Percentiles rank a stretch among this genome's conserved stretches.
Evolutionary conservation across 352 stramenopile genomes (phyloP).

Genomic region (Globisporangium apiculatum): DNA sequence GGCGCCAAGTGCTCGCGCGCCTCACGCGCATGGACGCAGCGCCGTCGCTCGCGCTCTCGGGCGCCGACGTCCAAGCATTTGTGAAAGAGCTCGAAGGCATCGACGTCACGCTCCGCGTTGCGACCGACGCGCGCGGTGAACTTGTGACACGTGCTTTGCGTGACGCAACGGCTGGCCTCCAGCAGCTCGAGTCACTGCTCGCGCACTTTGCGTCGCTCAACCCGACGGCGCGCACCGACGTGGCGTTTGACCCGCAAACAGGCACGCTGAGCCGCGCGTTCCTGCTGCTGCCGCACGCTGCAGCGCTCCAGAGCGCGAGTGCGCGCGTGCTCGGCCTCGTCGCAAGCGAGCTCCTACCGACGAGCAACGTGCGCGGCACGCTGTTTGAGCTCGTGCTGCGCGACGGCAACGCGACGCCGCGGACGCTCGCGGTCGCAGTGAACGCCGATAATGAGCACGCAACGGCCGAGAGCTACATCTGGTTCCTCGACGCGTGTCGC

Average conservation of each 20-base stretch:
- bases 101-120: slow-evolving; percentile 30
- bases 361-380: slow-evolving; percentile 28
- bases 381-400: slow-evolving; percentile 30
- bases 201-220: slow-evolving; percentile 34
- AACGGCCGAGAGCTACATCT: slow-evolving; percentile 23
- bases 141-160: slow-evolving; percentile 22
- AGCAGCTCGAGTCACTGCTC: slow-evolving; percentile 44
- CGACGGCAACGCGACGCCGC: slow-evolving; percentile 34
- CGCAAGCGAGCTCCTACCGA: slow-evolving; percentile 22
- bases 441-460: slow-evolving; percentile 14
- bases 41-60: slow-evolving; percentile 27
- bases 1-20: slow-evolving; percentile 33
- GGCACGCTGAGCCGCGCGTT: slow-evolving; percentile 35
- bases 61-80: slow-evolving; percentile 23
- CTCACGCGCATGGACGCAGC: slow-evolving; percentile 20
- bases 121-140: slow-evolving; percentile 26
- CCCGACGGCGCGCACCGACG: slow-evolving; percentile 19
- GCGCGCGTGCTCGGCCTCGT: slow-evolving; percentile 24
- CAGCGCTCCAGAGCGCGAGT: slow-evolving; percentile 22
- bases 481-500: slow-evolving; percentile 34
- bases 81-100: slow-evolving; percentile 32
- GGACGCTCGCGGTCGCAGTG: slow-evolving; percentile 25
- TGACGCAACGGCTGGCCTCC: slow-evolving; percentile 24
- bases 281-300: slow-evolving; percentile 31
- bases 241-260: slow-evolving; percentile 22